Evolutionary conservation across 2,329 filamentous ascomycete species (phyloP).

Genomic region (Penicillium italicum): DNA sequence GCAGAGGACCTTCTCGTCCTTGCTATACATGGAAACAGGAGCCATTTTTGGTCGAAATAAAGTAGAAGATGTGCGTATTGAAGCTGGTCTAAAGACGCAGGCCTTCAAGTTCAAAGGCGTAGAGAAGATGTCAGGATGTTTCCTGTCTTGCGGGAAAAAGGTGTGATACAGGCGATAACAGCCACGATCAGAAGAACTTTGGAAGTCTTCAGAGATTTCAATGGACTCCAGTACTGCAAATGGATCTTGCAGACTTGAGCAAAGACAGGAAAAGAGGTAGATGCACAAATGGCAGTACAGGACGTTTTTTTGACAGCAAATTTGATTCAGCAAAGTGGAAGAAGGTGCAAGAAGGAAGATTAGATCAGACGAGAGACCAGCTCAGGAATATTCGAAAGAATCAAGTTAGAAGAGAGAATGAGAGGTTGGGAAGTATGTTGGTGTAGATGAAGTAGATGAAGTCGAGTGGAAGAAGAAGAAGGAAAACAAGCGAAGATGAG

Average conservation of each 20-base stretch:
- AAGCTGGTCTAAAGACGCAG: not conserved
- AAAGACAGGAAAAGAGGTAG: not conserved
- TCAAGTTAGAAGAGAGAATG: not conserved
- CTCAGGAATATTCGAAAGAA: not conserved
- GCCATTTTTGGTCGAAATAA: constrained; percentile 56
- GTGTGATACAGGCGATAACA: not conserved
- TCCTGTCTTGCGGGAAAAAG: not conserved
- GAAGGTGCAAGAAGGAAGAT: not conserved
- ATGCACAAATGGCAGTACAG: not conserved
- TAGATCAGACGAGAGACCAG: not conserved
- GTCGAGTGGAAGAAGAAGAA: constrained; percentile 1
- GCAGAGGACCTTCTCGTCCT: constrained; percentile 90
- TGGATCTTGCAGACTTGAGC: not conserved
- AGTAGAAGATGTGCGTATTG: not conserved
- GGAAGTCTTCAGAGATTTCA: not conserved
- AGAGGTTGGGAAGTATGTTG: not conserved
- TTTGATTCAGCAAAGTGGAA: not conserved
- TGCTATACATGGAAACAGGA: constrained; percentile 56
- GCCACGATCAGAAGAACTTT: not conserved
- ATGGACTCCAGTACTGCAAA: not conserved
- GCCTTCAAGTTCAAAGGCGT: not conserved
- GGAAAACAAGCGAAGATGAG: constrained; percentile 14
- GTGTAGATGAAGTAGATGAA: not conserved
- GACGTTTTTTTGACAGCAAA: not conserved
- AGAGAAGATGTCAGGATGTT: not conserved